A percentile compares a stretch with the other conserved stretches of the same genome.
These are phyloP conservation scores for Tillandsia leiboldiana DNA, from an alignment of 176 grass and related monocot genomes.

Conservation along the genomic window DNA sequence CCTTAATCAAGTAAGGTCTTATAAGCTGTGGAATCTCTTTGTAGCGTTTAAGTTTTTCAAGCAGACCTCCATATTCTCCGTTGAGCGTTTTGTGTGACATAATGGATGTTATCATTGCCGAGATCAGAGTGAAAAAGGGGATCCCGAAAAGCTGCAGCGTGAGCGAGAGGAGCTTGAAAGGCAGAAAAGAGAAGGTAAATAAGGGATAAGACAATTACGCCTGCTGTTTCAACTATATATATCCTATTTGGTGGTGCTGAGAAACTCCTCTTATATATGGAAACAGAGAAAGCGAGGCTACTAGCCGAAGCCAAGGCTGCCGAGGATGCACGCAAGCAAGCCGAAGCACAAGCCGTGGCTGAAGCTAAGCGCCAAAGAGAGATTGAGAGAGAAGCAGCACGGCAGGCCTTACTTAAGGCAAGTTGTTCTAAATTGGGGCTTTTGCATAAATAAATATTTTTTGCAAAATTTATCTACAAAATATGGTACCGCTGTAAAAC, in stretches of 20 bases:
- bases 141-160: constrained; percentile 26
- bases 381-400: constrained; percentile 73
- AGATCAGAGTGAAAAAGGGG: constrained; percentile 51
- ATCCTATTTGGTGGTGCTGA: neutral
- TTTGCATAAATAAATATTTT: too few relatives aligned
- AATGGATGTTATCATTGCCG: constrained; percentile 7
- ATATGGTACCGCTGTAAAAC: too few relatives aligned
- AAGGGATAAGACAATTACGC: neutral
- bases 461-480: too few relatives aligned
- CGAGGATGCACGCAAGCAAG: constrained; percentile 66
- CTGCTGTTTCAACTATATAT: constrained; percentile 2
- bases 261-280: constrained; percentile 2
- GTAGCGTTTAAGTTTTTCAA: neutral
- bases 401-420: constrained; percentile 76
- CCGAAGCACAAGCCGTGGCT: constrained; percentile 66
- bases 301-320: constrained; percentile 87
- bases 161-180: constrained; percentile 79
- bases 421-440: constrained; percentile 4
- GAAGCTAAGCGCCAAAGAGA: constrained; percentile 78
- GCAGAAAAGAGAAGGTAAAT: constrained; percentile 84
- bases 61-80: neutral
- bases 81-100: neutral
- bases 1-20: constrained; percentile 49
- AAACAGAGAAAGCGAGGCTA: constrained; percentile 67
- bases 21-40: neutral